A percentile compares a stretch with the other conserved stretches of the same genome.
These are phyloP conservation scores for Serendipita vermifera DNA, from an alignment of 768 basidiomycete species.

Conservation along the genomic window DNA sequence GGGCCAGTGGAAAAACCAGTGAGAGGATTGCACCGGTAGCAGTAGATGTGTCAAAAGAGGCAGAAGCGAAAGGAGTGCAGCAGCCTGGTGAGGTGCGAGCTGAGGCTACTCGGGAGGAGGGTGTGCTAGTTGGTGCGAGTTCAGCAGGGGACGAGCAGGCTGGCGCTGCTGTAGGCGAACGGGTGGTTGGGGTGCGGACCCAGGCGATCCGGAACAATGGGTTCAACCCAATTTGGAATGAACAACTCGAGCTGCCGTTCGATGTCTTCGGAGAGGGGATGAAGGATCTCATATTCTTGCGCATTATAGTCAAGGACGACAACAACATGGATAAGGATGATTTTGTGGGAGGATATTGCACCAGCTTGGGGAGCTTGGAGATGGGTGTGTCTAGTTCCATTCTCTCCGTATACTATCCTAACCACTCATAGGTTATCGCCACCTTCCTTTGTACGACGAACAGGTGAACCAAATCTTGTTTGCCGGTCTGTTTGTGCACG, in stretches of 20 bases:
- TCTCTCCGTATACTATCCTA: constrained; percentile 22
- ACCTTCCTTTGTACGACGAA: constrained; percentile 78
- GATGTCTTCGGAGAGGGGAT: constrained; percentile 55
- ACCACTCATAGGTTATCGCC: constrained; percentile 57
- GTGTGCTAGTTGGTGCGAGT: neutral
- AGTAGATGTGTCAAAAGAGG: constrained; percentile 5
- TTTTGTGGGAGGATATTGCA: constrained; percentile 61
- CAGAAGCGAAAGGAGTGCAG: neutral
- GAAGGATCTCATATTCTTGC: constrained; percentile 72
- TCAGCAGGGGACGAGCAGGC: neutral
- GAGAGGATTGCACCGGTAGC: neutral
- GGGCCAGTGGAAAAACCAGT: constrained; percentile 24
- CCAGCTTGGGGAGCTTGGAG: constrained; percentile 57
- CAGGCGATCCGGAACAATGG: constrained; percentile 68
- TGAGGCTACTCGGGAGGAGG: constrained; percentile 10
- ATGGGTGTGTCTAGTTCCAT: constrained; percentile 50
- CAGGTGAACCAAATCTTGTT: constrained; percentile 82
- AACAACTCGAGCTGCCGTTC: constrained; percentile 55
- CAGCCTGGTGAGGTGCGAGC: neutral
- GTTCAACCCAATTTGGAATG: constrained; percentile 85
- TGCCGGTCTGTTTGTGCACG: constrained; percentile 83
- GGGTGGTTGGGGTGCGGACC: constrained; percentile 43
- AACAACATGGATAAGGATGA: constrained; percentile 42
- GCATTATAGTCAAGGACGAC: constrained; percentile 60
- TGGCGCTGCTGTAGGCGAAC: constrained; percentile 20